Evolutionary conservation across 1,139 yeast genomes (phyloP).

Genomic region (Candida buenavistaensis): DNA sequence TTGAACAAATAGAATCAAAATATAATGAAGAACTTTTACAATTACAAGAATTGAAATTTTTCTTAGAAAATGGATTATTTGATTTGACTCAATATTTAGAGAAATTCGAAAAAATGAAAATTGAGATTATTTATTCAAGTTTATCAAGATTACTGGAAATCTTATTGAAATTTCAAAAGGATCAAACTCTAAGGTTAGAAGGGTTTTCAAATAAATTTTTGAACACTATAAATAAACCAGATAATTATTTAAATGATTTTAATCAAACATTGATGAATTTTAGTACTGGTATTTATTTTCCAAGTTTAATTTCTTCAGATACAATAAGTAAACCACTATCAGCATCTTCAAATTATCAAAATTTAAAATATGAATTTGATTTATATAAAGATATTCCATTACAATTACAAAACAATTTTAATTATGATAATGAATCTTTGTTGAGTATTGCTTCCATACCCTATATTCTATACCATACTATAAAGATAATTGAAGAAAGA

Average conservation of each 20-base stretch:
- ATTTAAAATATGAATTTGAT: slow-evolving; percentile 39
- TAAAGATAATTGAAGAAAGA: slow-evolving; percentile 23
- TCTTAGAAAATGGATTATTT: slow-evolving; percentile 30
- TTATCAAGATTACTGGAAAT: slow-evolving; percentile 39
- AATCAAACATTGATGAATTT: slow-evolving; percentile 23
- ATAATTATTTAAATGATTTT: slow-evolving; percentile 31
- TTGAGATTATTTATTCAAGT: slow-evolving; percentile 35
- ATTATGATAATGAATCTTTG: slow-evolving; percentile 10
- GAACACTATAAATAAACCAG: slow-evolving; percentile 25
- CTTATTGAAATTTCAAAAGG: slow-evolving; percentile 28
- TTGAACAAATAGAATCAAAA: slow-evolving; percentile 28
- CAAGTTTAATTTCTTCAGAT: slow-evolving; percentile 33
- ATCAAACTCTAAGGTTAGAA: slow-evolving; percentile 29
- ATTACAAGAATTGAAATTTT: slow-evolving; percentile 32
- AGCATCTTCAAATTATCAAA: slow-evolving; percentile 31
- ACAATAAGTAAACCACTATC: slow-evolving; percentile 9
- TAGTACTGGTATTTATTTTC: slow-evolving; percentile 44
- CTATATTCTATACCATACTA: slow-evolving; percentile 26
- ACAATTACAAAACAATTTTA: slow-evolving; percentile 23
- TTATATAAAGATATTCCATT: slow-evolving; percentile 44
- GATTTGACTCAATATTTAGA: slow-evolving; percentile 28
- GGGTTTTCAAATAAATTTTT: slow-evolving; percentile 28
- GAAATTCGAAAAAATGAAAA: slow-evolving; percentile 36
- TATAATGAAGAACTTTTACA: slow-evolving; percentile 35
- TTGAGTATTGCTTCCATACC: slow-evolving; percentile 38